Evolutionary conservation across 257 asterid genomes (phyloP), one percentile per base, ranked within the genome.

Genomic region (Lycium barbarum): DNA sequence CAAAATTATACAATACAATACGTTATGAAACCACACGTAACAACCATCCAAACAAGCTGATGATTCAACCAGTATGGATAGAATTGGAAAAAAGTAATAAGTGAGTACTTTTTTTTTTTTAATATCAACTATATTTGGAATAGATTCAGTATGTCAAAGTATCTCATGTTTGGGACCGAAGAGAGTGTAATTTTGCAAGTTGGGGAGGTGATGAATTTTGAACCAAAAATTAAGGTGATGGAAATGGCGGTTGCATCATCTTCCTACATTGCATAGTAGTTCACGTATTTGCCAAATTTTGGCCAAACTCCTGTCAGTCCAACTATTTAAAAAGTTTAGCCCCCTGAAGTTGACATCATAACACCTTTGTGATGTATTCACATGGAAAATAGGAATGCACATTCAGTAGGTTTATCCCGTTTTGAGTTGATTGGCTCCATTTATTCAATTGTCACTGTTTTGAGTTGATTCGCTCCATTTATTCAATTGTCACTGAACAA

Each of bases 331-430:
- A 49, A 38, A 49, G 51, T 51, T 5, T 73, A 73, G 80, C 26
- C 40, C n/a, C 47, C 40, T 49, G 81, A 51, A 49, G 43, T 76
- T 51, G 63, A 76, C 81, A 76, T 74, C 3, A 49, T 12, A 74
- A 74, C 62, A 74, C 12, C 40, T 49, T 68, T 40, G 15, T 71
- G 36, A 43, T 71, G 55, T 71, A 71, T 43, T 49, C 81, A 49
- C 81, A 13, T 65, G 18, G 45, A 65, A 65, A 33, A 65, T 8
- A 49, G n/a, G n/a, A 7, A 22, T 20, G 20, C 49, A 14, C 36
- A 47, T 20, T 5, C 43, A 13, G 7, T 49, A 26, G 45, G 14
- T 76, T 76, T 74, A 20, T 6, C 36, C 58, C 33, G 33, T 26
- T 26, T 51, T 3, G 22, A 76, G 45, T 49, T 76, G 14, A 26